A percentile compares a stretch with the other conserved stretches of the same genome.
phyloP scores from a whole-genome alignment of 148 eudicot genomes.

The Nepenthes gracilis region DNA sequence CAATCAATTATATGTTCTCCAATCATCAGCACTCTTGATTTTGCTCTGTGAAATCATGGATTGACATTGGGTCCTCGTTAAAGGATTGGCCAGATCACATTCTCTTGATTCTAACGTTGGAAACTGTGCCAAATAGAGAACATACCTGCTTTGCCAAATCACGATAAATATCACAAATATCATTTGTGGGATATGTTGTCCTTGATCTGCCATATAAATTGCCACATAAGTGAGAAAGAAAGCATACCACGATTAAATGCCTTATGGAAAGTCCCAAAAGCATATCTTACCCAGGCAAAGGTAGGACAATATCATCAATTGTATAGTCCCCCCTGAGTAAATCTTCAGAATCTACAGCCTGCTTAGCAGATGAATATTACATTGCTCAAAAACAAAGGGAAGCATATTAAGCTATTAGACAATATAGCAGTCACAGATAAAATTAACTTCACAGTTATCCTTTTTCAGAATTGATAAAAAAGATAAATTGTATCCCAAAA shows the following conservation, averaged over 20 bases:
- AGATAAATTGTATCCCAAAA: too few species aligned
- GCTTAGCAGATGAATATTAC: conserved; percentile 9
- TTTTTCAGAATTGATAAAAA: too few species aligned
- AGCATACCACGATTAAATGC: too few species aligned
- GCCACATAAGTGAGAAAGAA: background rate
- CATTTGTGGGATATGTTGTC: conserved; percentile 64
- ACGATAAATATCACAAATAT: conserved; percentile 54
- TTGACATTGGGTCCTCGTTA: too few species aligned
- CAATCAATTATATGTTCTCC: too few species aligned
- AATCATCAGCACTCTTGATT: too few species aligned
- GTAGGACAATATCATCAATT: conserved; percentile 73
- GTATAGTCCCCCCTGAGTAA: conserved; percentile 52
- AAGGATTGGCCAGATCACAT: background rate
- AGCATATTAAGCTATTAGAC: background rate
- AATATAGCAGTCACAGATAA: too few species aligned
- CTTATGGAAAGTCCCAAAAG: too few species aligned
- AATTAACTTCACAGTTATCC: too few species aligned
- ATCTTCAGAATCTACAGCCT: conserved; percentile 71
- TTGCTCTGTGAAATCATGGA: too few species aligned
- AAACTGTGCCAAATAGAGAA: background rate
- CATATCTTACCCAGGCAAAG: conserved; percentile 69
- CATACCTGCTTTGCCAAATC: conserved; percentile 75
- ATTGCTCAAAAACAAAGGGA: too few species aligned
- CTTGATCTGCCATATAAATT: conserved; percentile 49
- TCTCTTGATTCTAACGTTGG: background rate